phyloP scores from a whole-genome alignment of 768 basidiomycete genomes.

The Agaricus subrufescens region DNA sequence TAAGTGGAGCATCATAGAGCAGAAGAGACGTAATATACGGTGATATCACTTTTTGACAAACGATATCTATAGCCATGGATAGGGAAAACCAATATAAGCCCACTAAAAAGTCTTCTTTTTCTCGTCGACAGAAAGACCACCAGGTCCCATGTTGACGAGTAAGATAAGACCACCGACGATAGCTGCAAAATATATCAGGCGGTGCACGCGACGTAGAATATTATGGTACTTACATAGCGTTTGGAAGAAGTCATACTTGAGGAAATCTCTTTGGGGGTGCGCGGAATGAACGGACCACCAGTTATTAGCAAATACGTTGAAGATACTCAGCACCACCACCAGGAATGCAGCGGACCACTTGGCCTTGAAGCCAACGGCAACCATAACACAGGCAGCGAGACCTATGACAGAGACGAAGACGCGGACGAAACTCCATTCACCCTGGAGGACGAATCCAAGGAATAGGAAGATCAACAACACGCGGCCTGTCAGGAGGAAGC shows the following conservation, averaged over 20 bases:
- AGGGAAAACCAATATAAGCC: slow-evolving; percentile 2
- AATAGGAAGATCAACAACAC: slow-evolving; percentile 98
- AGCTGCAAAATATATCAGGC: slow-evolving; percentile 29
- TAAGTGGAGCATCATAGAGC: not conserved
- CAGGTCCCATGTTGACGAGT: slow-evolving; percentile 97
- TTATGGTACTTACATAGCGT: slow-evolving; percentile 59
- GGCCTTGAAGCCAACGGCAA: slow-evolving; percentile 98
- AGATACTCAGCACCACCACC: slow-evolving; percentile 83
- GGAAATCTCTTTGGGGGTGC: slow-evolving; percentile 96
- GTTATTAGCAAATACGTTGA: slow-evolving; percentile 99
- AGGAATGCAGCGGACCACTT: slow-evolving; percentile 98
- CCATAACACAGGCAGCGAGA: slow-evolving; percentile 89
- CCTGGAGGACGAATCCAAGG: slow-evolving; percentile 95
- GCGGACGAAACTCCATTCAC: slow-evolving; percentile 83
- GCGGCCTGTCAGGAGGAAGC: slow-evolving; percentile 96
- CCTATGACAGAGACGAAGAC: slow-evolving; percentile 88
- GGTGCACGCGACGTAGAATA: not conserved
- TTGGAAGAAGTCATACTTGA: slow-evolving; percentile 99
- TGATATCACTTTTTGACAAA: not conserved
- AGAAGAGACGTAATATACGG: not conserved
- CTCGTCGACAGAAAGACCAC: slow-evolving; percentile 96
- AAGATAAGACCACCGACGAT: slow-evolving; percentile 97
- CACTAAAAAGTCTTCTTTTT: slow-evolving; percentile 92
- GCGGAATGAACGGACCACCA: slow-evolving; percentile 93
- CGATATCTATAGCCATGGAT: not conserved